Conservation (phyloP, 306 rosid species). For the Aeschynomene evenia region DNA sequence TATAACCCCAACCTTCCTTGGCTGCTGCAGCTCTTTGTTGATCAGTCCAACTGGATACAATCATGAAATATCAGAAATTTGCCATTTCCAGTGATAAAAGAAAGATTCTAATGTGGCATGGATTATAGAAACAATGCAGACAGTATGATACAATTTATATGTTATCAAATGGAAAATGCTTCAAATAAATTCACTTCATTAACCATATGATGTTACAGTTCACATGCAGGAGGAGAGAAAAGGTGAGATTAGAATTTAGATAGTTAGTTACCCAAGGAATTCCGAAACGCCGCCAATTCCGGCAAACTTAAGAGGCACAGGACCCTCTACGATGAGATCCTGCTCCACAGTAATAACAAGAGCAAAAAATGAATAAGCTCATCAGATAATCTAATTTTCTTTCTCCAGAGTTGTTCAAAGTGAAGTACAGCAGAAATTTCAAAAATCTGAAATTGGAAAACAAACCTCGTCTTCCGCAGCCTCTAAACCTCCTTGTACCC, state of each 20-base stretch:
- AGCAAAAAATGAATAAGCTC: constrained; percentile 18
- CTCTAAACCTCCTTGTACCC: constrained; percentile 95
- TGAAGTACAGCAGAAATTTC: constrained; percentile 13
- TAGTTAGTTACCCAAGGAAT: constrained; percentile 84
- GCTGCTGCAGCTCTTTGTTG: constrained; percentile 88
- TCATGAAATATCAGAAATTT: constrained; percentile 16
- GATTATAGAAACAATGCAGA: not conserved
- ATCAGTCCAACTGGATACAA: constrained; percentile 76
- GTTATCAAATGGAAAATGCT: constrained; percentile 2
- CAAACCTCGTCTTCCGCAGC: constrained; percentile 89
- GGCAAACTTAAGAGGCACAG: constrained; percentile 76
- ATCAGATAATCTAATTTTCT: constrained; percentile 21
- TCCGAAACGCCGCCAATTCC: constrained; percentile 91
- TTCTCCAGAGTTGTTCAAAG: constrained; percentile 13
- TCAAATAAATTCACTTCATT: not conserved
- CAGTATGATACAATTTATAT: not conserved
- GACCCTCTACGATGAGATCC: constrained; percentile 92
- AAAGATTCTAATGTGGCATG: not conserved
- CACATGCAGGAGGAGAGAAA: constrained; percentile 8
- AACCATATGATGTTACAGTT: constrained; percentile 10
- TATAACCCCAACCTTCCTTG: constrained; percentile 87
- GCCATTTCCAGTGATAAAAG: not conserved
- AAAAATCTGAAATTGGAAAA: constrained; percentile 22
- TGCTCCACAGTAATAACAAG: constrained; percentile 37
- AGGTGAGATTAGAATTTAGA: constrained; percentile 20